Evolutionary conservation across 1,284 basidiomycete species (phyloP).

Genomic region (Wallemia mellicola): DNA sequence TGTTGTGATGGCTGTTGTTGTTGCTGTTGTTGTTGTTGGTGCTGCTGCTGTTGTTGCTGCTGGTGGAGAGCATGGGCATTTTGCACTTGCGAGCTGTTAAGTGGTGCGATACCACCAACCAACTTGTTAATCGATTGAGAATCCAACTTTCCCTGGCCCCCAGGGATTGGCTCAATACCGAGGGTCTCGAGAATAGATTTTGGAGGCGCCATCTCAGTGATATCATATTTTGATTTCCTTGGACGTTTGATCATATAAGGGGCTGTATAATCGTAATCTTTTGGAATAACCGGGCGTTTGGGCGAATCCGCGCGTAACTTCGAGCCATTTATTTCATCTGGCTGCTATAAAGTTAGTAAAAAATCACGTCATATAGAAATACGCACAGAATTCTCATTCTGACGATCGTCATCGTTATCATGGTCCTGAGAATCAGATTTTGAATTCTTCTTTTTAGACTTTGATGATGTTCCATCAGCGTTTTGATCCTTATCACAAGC

Average conservation of each 20-base stretch:
- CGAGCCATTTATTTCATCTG: not conserved
- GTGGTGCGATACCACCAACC: not conserved
- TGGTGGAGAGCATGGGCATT: not conserved
- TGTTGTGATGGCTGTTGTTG: not conserved
- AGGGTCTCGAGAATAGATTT: not conserved
- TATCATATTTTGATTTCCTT: not conserved
- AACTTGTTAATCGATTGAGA: not conserved
- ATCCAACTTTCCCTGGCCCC: not conserved
- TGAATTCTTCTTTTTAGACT: not conserved
- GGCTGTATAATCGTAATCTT: not conserved
- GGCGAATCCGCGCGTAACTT: not conserved
- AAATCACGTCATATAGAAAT: too few species aligned
- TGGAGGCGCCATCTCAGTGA: not conserved
- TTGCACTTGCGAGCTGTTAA: not conserved
- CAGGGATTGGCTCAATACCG: not conserved
- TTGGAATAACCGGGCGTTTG: not conserved
- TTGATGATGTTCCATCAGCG: not conserved
- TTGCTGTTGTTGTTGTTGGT: not conserved
- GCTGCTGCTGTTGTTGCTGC: not conserved
- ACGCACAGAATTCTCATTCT: not conserved
- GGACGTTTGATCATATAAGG: not conserved
- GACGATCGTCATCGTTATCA: not conserved
- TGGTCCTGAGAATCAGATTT: not conserved
- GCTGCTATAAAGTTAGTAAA: too few species aligned
- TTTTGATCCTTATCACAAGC: constrained; percentile 8